Evolutionary conservation across 2,329 filamentous ascomycete genomes (phyloP).

Genomic region (Aureobasidium sp.): DNA sequence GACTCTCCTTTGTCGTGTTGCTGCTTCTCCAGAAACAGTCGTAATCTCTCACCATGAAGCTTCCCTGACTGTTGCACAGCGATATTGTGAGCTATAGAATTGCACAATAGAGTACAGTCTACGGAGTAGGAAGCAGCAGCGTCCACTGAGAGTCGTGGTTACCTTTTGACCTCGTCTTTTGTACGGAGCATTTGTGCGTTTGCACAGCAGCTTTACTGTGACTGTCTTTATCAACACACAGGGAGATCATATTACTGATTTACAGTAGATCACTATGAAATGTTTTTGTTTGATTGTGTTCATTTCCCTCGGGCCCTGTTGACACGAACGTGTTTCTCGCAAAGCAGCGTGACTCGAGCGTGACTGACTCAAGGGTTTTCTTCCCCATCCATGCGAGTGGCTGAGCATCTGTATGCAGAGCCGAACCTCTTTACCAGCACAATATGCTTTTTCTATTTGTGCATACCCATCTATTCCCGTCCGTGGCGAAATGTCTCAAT

Average conservation of each 20-base stretch:
- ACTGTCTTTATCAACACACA: no score
- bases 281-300: slow-evolving; percentile 3
- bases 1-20: neutral
- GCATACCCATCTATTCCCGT: neutral
- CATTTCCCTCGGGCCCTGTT: neutral
- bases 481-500: neutral
- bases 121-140: no score
- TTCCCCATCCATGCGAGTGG: neutral
- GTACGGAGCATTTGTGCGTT: no score
- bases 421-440: neutral
- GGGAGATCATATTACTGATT: neutral
- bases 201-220: no score
- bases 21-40: neutral
- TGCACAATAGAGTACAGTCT: no score
- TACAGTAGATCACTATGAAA: neutral
- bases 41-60: no score
- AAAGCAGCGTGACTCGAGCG: neutral
- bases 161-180: no score
- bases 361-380: neutral
- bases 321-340: neutral
- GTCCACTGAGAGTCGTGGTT: no score
- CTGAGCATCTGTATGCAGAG: neutral
- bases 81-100: no score
- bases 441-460: neutral
- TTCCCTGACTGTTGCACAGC: no score